Base-by-base conservation (phyloP, 2,329 filamentous ascomycete species). In the Pseudopyrenochaeta lycopersici region DNA sequence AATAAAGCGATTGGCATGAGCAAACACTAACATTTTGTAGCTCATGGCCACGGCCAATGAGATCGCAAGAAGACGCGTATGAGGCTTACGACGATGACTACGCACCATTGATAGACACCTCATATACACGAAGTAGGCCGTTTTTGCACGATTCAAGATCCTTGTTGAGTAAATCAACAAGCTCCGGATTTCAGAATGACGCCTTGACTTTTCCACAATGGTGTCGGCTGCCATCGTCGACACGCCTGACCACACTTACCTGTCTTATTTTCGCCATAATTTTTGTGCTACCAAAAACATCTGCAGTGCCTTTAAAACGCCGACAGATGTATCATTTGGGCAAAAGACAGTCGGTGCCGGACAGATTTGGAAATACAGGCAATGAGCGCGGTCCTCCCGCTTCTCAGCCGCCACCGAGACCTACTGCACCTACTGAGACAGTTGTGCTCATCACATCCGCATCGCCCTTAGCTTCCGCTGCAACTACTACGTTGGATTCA, bases 271-370 rank as follows among this genome's bases (percentile, higher is more conserved):
- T 49, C 49, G 18, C 55, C 49, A 14, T 42, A 4, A 17, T 64
- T 3, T 21, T 60, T 14, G 20, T 54, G 12, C 33, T 42, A n/a
- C 39, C 56, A 7, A 15, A 46, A 7, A 47, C 53, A 11, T 31
- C 38, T 21, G 52, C 64, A 29, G 36, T 40, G 3, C 53, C 60
- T n/a, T n/a, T 49, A 15, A n/a, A 45, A 31, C 10, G 43, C 7
- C 11, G 29, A 5, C 48, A 51, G 20, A 15, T 38, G 10, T 33
- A 46, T n/a, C 46, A 52, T 3, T 48, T 54, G 4, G n/a, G 42
- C 14, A 14, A 36, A 5, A 58, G 64, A n/a, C 66, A 70, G 55
- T 54, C 66, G 11, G 62, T 70, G 15, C 66, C 64, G 10, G 64
- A 70, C 32, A 40, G 42, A 18, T 53, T 43, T 15, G 64, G 64